Percentiles rank a stretch among this genome's conserved stretches.
These are phyloP conservation scores for Tricholoma flavovirens DNA, from an alignment of 768 basidiomycete genomes.

Conservation along the genomic window DNA sequence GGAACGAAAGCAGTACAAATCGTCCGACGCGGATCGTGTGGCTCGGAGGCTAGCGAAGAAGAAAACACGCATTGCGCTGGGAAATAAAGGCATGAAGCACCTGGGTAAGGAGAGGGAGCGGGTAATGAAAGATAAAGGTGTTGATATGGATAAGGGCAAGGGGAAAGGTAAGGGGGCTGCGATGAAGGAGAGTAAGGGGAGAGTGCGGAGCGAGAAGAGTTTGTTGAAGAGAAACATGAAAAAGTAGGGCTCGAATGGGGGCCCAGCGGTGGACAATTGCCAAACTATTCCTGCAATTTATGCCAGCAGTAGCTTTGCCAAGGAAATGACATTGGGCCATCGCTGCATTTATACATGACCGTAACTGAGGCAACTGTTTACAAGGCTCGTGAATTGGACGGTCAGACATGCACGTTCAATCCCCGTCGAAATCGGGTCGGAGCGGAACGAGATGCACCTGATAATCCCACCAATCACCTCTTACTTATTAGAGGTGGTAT, in stretches of 20 bases:
- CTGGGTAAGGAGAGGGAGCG: slow-evolving; percentile 42
- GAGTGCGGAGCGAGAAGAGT: slow-evolving; percentile 51
- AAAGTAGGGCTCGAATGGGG: slow-evolving; percentile 34
- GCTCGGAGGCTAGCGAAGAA: slow-evolving; percentile 89
- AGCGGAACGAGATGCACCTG: too few species aligned
- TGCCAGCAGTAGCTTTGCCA: too few species aligned
- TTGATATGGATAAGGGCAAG: slow-evolving; percentile 20
- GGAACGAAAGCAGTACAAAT: slow-evolving; percentile 80
- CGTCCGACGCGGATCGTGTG: slow-evolving; percentile 71
- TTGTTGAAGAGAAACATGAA: slow-evolving; percentile 51
- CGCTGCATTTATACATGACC: too few species aligned
- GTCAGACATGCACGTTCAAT: too few species aligned
- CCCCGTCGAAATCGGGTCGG: too few species aligned
- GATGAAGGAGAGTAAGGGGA: slow-evolving; percentile 29
- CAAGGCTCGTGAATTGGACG: too few species aligned
- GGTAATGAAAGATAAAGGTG: slow-evolving; percentile 34
- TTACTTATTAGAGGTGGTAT: too few species aligned
- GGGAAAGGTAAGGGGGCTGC: slow-evolving; percentile 18
- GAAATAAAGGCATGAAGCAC: slow-evolving; percentile 21
- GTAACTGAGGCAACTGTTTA: too few species aligned
- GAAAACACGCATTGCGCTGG: slow-evolving; percentile 57
- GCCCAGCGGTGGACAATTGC: too few species aligned
- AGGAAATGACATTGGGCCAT: too few species aligned
- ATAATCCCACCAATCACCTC: too few species aligned
- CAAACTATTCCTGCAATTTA: too few species aligned